phyloP scores from a whole-genome alignment of 1,284 basidiomycete genomes.

The Sanghuangporus sanghuang region DNA sequence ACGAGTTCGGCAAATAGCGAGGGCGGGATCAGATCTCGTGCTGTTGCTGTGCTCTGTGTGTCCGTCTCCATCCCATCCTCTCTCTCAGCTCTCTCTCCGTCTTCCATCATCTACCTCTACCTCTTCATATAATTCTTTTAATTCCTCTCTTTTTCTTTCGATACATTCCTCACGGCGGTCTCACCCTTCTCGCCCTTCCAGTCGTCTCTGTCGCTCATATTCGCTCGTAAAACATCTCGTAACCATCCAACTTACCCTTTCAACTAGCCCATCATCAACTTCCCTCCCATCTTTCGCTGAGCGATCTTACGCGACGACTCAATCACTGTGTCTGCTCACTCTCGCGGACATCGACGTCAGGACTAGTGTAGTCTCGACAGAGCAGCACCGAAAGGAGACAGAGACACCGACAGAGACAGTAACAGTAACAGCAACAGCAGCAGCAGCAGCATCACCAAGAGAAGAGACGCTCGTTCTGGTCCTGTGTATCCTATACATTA shows the following conservation, averaged over 20 bases:
- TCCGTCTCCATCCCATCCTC: not conserved
- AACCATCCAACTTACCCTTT: not conserved
- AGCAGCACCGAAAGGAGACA: not conserved
- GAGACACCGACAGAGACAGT: not conserved
- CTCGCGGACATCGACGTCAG: not conserved
- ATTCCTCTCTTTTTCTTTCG: not conserved
- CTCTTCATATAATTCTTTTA: not conserved
- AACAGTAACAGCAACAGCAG: too few species aligned
- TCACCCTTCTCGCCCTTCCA: not conserved
- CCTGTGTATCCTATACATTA: slow-evolving; percentile 1
- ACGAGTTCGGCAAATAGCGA: not conserved
- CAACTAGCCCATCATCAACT: not conserved
- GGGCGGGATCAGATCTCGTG: slow-evolving; percentile 1
- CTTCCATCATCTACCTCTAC: not conserved
- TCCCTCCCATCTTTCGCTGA: not conserved
- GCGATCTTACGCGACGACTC: not conserved
- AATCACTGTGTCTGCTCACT: too few species aligned
- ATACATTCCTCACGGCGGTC: not conserved
- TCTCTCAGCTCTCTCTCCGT: not conserved
- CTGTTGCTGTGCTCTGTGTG: not conserved
- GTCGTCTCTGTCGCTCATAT: not conserved
- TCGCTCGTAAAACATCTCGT: not conserved
- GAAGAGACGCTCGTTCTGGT: not conserved
- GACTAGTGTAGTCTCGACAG: not conserved
- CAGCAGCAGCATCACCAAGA: not conserved